Evolutionary conservation across 116 monocot genomes (phyloP), one percentile per base, ranked within the genome.

Genomic region (Papilionanthe hybrid): DNA sequence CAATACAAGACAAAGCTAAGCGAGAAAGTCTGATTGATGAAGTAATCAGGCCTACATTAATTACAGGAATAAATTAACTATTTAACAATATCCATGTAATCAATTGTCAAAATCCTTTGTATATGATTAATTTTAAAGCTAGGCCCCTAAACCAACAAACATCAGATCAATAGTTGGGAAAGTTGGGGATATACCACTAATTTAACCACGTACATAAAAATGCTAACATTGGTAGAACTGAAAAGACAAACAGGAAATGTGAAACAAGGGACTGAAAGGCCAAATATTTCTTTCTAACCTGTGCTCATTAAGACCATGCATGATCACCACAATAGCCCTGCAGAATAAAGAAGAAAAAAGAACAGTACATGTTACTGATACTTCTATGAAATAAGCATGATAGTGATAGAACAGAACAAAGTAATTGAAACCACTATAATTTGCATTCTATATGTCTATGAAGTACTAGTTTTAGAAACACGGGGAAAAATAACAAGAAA

Each of bases 271-370:
- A 45, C 7, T 58, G n/a, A 20, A 22, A 58, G 19, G 58, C 58
- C n/a, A 22, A 42, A 44, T 13, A 69, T 42, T 28, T 20, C 19
- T 19, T 32, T 57, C 50, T 84, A 82, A 92, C 94, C 97, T 98
- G 86, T 94, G 97, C 84, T 98, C 97, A 88, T 98, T 98, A 43
- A 98, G 94, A 18, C 97, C 97, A 77, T 98, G 97, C 43, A 98
- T 91, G 72, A 98, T 87, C 28, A 92, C 83, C 86, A 98, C 79
- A 77, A 92, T 98, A 18, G 88, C 94, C 88, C 97, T 98, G 88
- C 71, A 77, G 17, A 49, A 27, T 23, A 43, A 77, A 78, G 25
- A 20, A 29, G 22, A 55, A 17, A 72, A 37, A 42, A 20, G 17
- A 72, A 45, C 7, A 45, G 45, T 8, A 45, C 0, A 45, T 9